Conservation (phyloP, 2,329 filamentous ascomycete genomes). For the Phyllosticta citribraziliensis region DNA sequence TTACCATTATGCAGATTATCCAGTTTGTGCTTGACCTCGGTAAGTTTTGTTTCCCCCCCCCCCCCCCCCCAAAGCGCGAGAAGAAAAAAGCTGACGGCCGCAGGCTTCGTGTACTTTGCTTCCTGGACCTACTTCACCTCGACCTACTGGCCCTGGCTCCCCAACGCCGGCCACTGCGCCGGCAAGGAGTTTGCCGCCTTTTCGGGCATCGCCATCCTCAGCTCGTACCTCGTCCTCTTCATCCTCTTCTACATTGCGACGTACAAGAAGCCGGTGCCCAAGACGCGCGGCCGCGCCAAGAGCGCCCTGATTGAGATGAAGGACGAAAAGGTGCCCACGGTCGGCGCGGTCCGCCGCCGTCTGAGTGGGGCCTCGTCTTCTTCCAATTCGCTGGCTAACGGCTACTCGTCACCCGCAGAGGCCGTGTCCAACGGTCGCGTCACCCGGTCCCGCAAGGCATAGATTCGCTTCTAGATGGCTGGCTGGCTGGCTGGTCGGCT, state of each 20-base stretch:
- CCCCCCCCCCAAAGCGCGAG: too few species aligned
- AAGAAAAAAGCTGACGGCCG: neutral
- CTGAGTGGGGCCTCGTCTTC: slow-evolving; percentile 33
- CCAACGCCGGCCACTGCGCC: slow-evolving; percentile 76
- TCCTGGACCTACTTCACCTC: slow-evolving; percentile 98
- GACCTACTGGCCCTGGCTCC: slow-evolving; percentile 77
- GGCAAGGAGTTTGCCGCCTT: slow-evolving; percentile 96
- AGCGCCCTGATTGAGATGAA: slow-evolving; percentile 81
- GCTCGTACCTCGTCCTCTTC: slow-evolving; percentile 94
- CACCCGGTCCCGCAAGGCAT: slow-evolving; percentile 63
- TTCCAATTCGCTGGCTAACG: slow-evolving; percentile 26
- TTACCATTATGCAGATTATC: slow-evolving; percentile 91
- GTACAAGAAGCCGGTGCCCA: slow-evolving; percentile 77
- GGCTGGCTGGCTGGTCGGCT: neutral
- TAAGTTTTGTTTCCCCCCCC: slow-evolving; percentile 39
- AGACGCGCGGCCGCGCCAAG: slow-evolving; percentile 64
- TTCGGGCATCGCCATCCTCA: slow-evolving; percentile 82
- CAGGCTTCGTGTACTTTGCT: slow-evolving; percentile 95
- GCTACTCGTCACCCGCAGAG: slow-evolving; percentile 18
- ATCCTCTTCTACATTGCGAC: slow-evolving; percentile 98
- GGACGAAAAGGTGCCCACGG: slow-evolving; percentile 53
- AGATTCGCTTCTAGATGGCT: slow-evolving; percentile 19
- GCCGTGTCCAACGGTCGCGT: slow-evolving; percentile 48
- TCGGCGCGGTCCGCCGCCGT: slow-evolving; percentile 42
- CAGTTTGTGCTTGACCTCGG: slow-evolving; percentile 96